phyloP scores from a whole-genome alignment of 1,139 yeast species.

The Sugiyamaella japonica region DNA sequence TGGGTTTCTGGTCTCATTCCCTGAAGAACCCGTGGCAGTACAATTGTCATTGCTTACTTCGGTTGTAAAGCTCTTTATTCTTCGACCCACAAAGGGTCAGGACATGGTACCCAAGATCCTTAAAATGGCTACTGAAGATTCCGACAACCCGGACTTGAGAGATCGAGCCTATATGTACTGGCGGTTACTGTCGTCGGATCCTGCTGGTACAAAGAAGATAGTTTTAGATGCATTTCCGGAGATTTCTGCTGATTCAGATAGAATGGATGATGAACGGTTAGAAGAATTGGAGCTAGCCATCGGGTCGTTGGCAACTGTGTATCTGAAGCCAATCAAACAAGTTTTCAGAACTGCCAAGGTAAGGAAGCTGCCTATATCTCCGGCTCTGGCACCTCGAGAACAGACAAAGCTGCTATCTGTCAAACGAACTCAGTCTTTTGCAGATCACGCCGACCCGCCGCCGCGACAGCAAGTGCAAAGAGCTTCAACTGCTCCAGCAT shows the following conservation, averaged over 20 bases:
- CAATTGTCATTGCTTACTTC: constrained; percentile 77
- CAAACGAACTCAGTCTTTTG: constrained; percentile 12
- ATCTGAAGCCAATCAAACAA: constrained; percentile 75
- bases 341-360: constrained; percentile 70
- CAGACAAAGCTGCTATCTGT: constrained; percentile 16
- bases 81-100: constrained; percentile 58
- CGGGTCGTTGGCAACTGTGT: constrained; percentile 81
- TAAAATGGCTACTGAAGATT: constrained; percentile 72
- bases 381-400: constrained; percentile 53
- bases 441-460: constrained; percentile 2
- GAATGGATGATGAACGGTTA: constrained; percentile 64
- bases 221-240: constrained; percentile 62
- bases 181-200: constrained; percentile 64
- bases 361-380: constrained; percentile 56
- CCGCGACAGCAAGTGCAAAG: constrained; percentile 12
- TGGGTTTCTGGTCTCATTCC: constrained; percentile 50
- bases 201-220: constrained; percentile 50
- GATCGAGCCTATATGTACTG: constrained; percentile 86
- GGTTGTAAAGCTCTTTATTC: constrained; percentile 64
- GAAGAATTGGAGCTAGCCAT: constrained; percentile 82
- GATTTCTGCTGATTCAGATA: constrained; percentile 67
- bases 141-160: constrained; percentile 77
- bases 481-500: constrained; percentile 8
- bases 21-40: constrained; percentile 68
- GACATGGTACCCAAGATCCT: constrained; percentile 58